phyloP scores from a whole-genome alignment of 23 red algal genomes.

The Gracilaria vermiculophylla region DNA sequence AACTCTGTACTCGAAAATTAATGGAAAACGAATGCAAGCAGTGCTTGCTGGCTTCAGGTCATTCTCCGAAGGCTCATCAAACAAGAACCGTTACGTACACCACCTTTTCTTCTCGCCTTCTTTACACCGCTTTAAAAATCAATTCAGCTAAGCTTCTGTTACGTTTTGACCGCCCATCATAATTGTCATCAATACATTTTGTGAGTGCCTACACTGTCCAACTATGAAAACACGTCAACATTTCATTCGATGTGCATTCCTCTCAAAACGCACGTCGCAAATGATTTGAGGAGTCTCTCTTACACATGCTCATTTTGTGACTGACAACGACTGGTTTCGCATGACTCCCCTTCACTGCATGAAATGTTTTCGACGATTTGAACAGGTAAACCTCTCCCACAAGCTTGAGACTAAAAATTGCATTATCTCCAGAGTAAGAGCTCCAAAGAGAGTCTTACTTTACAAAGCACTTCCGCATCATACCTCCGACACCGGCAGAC shows the following conservation, averaged over 20 bases:
- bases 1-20: background rate
- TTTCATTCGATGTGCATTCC: background rate
- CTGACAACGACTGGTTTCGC: background rate
- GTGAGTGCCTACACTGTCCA: background rate
- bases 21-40: background rate
- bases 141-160: slow-evolving; percentile 1
- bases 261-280: background rate
- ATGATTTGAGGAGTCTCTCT: background rate
- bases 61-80: background rate
- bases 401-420: background rate
- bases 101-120: background rate
- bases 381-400: background rate
- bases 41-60: too few species aligned
- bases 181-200: background rate
- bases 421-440: background rate
- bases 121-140: slow-evolving; percentile 13
- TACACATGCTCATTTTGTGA: background rate
- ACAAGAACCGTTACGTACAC: slow-evolving; percentile 10
- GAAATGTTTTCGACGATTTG: slow-evolving; percentile 10
- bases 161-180: slow-evolving; percentile 17
- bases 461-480: background rate
- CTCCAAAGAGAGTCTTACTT: background rate
- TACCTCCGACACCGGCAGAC: background rate
- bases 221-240: background rate
- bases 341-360: background rate